Evolutionary conservation across 179 eudicot genomes (phyloP), one percentile per base, ranked within the genome.

Genomic region (Kewa caespitosa): DNA sequence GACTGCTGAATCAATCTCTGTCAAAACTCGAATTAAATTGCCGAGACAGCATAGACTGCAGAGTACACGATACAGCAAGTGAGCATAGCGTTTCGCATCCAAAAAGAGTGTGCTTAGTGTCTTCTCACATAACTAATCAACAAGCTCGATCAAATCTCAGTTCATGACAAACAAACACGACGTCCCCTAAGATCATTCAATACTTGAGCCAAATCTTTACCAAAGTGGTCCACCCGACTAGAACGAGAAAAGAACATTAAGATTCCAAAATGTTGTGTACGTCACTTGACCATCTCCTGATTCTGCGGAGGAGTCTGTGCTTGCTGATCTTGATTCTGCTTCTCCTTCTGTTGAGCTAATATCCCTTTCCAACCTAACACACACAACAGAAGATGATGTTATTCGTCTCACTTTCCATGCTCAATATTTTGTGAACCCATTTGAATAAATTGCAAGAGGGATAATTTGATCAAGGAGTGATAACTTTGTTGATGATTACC

Each of bases 301-400:
- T 34, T 38, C 55, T 55, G 78, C 15, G 84, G 84, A 67, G 80
- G 65, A 31, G 71, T 41, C 38, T 75, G 72, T 63, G 69, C 69
- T 41, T 37, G 75, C 54, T 80, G 72, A 28, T 77, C 80, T 75
- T 69, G 30, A 33, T 67, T 32, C 28, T 67, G 76, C 46, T 69
- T 54, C 15, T 52, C 80, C 48, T 79, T 69, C 43, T 80, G 80
- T 23, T 76, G 65, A 68, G 83, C 80, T 54, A 83, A 63, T 41
- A 79, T 76, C 15, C 80, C 83, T 36, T 69, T 79, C 83, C 81
- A 79, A 14, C 85, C 83, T 76, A 50, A 64, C 70, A 61, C 11
- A 38, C 54, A 70, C 13, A 41, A 20, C 33, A 72, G 8, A 31
- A 8, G 27, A 22, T 30, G 28, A 42, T 60, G 15, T 15, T 48